phyloP scores from a whole-genome alignment of 441 rosid species.

The Populus hybrid region DNA sequence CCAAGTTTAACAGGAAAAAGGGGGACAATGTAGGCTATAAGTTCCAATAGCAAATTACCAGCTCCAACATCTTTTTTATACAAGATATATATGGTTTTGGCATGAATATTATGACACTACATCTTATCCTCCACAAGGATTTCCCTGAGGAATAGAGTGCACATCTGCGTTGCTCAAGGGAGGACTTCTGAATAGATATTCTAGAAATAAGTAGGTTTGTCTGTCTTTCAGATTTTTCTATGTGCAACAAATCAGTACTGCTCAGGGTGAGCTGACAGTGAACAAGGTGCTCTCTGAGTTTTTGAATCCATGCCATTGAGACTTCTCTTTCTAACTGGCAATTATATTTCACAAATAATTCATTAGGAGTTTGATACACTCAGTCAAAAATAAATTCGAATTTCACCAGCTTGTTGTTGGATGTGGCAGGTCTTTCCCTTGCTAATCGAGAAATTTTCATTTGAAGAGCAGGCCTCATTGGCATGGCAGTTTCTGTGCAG shows the following conservation, averaged over 20 bases:
- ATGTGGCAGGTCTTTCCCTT: slow-evolving; percentile 77
- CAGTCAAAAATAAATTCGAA: slow-evolving; percentile 7
- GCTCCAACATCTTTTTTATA: background rate
- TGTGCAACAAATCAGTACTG: background rate
- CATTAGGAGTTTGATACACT: slow-evolving; percentile 1
- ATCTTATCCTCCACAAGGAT: background rate
- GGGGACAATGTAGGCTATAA: background rate
- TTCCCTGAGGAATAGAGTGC: background rate
- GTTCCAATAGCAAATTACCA: background rate
- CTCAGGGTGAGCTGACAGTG: slow-evolving; percentile 6
- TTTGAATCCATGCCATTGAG: slow-evolving; percentile 4
- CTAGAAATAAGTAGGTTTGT: background rate
- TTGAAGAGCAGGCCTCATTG: slow-evolving; percentile 85
- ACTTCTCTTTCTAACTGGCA: background rate
- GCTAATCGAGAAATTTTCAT: slow-evolving; percentile 83
- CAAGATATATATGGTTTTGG: background rate
- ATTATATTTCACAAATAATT: background rate
- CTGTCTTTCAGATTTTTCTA: slow-evolving; percentile 2
- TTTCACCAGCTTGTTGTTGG: slow-evolving; percentile 23
- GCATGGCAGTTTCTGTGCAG: slow-evolving; percentile 99
- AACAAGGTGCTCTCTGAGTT: slow-evolving; percentile 8
- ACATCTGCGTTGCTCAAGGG: background rate
- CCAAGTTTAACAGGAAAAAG: background rate
- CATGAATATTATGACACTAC: background rate
- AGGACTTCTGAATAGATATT: background rate